Conservation (phyloP, 345 rosid species). For the Pugionium cornutum region DNA sequence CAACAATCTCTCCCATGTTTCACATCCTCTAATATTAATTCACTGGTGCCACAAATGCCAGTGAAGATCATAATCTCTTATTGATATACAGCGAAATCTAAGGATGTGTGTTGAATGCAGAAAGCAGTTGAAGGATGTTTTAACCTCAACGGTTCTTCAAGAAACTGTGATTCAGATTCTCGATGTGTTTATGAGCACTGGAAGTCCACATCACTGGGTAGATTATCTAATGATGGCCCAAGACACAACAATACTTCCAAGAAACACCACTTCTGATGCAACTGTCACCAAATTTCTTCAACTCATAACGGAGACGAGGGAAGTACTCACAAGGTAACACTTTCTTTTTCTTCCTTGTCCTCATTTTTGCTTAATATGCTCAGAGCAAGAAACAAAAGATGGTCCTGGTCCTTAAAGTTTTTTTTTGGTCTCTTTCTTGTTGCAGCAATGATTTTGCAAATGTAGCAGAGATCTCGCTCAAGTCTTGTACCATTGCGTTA, state of each 20-base stretch:
- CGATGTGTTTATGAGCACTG: constrained; percentile 71
- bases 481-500: constrained; percentile 51
- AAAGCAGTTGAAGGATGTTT: constrained; percentile 70
- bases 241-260: constrained; percentile 41
- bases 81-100: constrained; percentile 2
- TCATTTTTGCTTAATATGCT: background rate
- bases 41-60: constrained; percentile 18
- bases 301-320: constrained; percentile 76
- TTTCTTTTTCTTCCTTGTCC: background rate
- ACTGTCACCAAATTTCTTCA: constrained; percentile 59
- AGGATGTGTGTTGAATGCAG: constrained; percentile 45
- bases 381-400: background rate
- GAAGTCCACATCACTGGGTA: constrained; percentile 78
- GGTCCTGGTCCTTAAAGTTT: background rate
- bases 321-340: constrained; percentile 71
- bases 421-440: background rate
- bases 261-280: constrained; percentile 31
- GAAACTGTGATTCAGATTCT: constrained; percentile 70
- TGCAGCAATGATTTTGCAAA: constrained; percentile 76
- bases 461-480: constrained; percentile 62
- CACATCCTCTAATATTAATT: constrained; percentile 4
- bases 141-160: constrained; percentile 50
- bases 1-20: constrained; percentile 6
- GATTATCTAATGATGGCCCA: constrained; percentile 79
- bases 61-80: constrained; percentile 10